Conservation (phyloP, 1,284 basidiomycete species). For the Cystobasidiaceae sp. region DNA sequence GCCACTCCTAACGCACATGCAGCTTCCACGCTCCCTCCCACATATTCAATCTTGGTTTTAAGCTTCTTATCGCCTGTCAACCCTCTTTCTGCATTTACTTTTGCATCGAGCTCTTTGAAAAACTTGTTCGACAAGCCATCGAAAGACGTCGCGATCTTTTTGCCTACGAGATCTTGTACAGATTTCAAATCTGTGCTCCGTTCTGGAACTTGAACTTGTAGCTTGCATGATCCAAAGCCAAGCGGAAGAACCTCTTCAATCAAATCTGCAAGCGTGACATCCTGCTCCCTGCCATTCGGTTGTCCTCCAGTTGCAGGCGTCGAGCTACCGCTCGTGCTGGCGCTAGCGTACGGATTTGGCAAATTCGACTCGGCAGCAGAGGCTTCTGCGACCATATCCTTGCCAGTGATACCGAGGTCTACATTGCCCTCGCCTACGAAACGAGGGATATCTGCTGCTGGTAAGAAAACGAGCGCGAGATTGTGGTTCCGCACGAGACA, state of each 20-base stretch:
- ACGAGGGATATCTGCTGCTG: conserved; percentile 94
- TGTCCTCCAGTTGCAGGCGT: conserved; percentile 2
- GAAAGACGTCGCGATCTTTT: conserved; percentile 90
- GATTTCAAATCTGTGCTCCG: conserved; percentile 58
- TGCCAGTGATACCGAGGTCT: conserved; percentile 84
- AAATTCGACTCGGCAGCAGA: background rate
- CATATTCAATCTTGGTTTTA: conserved; percentile 81
- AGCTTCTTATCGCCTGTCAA: conserved; percentile 48
- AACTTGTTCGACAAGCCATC: conserved; percentile 77
- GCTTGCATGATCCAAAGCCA: conserved; percentile 87
- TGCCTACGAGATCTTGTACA: conserved; percentile 77
- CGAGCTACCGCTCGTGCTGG: background rate
- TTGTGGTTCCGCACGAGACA: conserved; percentile 86
- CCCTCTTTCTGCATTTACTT: conserved; percentile 46
- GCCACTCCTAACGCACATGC: conserved; percentile 94
- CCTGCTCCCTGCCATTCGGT: too few species aligned
- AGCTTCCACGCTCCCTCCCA: conserved; percentile 96
- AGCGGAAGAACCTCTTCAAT: conserved; percentile 78
- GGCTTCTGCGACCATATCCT: conserved; percentile 93
- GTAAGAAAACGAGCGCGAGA: conserved; percentile 95
- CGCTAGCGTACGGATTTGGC: background rate
- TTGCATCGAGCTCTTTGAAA: conserved; percentile 67
- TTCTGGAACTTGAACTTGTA: conserved; percentile 94
- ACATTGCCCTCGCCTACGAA: conserved; percentile 98
- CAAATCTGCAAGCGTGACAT: conserved; percentile 59